Conservation (phyloP, 1,284 basidiomycete species). For the Pterulicium gracile region DNA sequence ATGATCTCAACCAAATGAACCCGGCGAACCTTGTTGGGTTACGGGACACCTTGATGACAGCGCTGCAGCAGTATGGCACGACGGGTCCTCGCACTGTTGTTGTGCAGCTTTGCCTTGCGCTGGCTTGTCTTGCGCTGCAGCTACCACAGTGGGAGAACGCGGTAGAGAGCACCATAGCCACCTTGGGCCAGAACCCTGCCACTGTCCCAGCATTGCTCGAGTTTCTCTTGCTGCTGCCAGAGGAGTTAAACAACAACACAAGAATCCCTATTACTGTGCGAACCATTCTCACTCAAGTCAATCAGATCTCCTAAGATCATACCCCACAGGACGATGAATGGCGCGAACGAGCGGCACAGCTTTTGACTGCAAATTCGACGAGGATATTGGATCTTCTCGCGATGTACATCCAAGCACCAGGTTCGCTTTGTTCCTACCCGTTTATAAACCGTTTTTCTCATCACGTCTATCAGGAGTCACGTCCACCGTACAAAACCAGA, state of each 20-base stretch:
- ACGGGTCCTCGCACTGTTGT: slow-evolving; percentile 79
- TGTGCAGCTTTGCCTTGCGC: slow-evolving; percentile 82
- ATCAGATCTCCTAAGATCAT: slow-evolving; percentile 5
- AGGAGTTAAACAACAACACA: slow-evolving; percentile 81
- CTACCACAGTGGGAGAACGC: slow-evolving; percentile 82
- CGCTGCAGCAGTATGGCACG: slow-evolving; percentile 55
- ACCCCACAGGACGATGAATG: slow-evolving; percentile 67
- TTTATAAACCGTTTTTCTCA: slow-evolving; percentile 4
- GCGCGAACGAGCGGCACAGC: slow-evolving; percentile 45
- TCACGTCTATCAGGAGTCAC: slow-evolving; percentile 60
- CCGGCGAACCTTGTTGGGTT: slow-evolving; percentile 62
- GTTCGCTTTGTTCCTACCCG: slow-evolving; percentile 32
- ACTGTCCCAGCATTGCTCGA: slow-evolving; percentile 82
- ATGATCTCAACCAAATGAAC: slow-evolving; percentile 89
- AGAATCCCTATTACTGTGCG: slow-evolving; percentile 84
- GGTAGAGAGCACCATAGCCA: slow-evolving; percentile 76
- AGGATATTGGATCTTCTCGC: slow-evolving; percentile 73
- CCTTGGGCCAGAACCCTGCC: slow-evolving; percentile 75
- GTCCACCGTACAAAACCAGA: slow-evolving; percentile 65
- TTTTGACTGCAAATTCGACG: slow-evolving; percentile 67
- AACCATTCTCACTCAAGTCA: slow-evolving; percentile 1
- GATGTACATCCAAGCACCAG: slow-evolving; percentile 85
- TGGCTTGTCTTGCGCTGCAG: slow-evolving; percentile 89
- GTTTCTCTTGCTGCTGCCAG: slow-evolving; percentile 87
- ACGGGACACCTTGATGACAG: slow-evolving; percentile 79